Percentiles rank a stretch among this genome's conserved stretches.
Conservation (phyloP, 495 filamentous ascomycete species). For the Arthonia radiata region DNA sequence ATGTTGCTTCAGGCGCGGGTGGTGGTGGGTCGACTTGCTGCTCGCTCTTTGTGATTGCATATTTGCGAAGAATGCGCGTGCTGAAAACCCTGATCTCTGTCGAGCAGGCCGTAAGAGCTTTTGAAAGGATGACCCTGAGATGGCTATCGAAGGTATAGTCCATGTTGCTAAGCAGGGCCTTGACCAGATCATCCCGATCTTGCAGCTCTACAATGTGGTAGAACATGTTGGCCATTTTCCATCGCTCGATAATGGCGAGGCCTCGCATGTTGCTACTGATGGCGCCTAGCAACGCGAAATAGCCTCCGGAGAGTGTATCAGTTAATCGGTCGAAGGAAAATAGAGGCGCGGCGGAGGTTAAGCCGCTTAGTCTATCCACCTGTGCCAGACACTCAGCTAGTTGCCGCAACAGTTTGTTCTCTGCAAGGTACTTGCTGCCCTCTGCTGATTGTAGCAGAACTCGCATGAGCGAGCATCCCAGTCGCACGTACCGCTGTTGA, state of each 20-base stretch:
- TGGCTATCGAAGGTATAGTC: conserved; percentile 78
- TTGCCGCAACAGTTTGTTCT: conserved; percentile 80
- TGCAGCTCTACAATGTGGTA: conserved; percentile 88
- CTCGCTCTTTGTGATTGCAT: conserved; percentile 28
- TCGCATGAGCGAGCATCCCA: conserved; percentile 66
- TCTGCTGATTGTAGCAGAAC: conserved; percentile 64
- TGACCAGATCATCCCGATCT: conserved; percentile 72
- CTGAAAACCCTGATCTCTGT: conserved; percentile 78
- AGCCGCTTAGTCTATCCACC: conserved; percentile 70
- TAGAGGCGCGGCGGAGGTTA: conserved; percentile 67
- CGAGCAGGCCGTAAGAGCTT: conserved; percentile 70
- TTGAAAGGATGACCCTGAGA: conserved; percentile 73
- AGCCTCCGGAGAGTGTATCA: conserved; percentile 69
- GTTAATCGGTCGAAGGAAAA: conserved; percentile 64
- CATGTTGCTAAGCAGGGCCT: conserved; percentile 65
- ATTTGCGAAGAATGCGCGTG: conserved; percentile 62
- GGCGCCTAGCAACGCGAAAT: conserved; percentile 76
- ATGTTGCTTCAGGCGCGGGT: no score
- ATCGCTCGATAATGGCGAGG: conserved; percentile 74
- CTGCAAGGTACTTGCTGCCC: conserved; percentile 60
- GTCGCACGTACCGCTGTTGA: conserved; percentile 86
- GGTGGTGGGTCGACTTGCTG: conserved; percentile 16
- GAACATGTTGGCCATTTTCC: conserved; percentile 97
- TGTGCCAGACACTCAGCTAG: conserved; percentile 89
- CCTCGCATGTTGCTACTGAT: conserved; percentile 61